Evolutionary conservation across 176 grass and related monocot genomes (phyloP).

Genomic region (Bolboschoenus planiculmis): DNA sequence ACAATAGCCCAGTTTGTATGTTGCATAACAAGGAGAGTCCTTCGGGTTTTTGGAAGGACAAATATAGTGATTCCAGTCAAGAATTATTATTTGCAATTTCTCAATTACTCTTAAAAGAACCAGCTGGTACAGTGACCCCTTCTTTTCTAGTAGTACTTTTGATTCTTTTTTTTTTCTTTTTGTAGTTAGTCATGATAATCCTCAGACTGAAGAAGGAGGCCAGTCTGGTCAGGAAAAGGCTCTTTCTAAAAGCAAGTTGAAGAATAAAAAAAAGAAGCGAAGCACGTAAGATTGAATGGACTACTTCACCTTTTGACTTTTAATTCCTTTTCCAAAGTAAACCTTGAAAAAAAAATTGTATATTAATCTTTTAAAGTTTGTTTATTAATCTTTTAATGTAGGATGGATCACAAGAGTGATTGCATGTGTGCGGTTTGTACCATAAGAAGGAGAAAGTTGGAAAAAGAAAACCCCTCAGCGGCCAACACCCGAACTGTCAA

Average conservation of each 20-base stretch:
- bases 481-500: background rate
- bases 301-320: background rate
- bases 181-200: constrained; percentile 10
- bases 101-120: constrained; percentile 4
- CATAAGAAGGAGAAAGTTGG: constrained; percentile 21
- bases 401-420: constrained; percentile 32
- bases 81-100: constrained; percentile 9
- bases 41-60: background rate
- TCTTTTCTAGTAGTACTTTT: background rate
- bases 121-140: constrained; percentile 6
- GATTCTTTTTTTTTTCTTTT: background rate
- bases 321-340: background rate
- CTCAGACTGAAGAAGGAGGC: constrained; percentile 6
- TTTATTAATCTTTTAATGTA: constrained; percentile 7
- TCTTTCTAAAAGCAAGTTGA: constrained; percentile 61
- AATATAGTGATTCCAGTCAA: background rate
- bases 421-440: constrained; percentile 27
- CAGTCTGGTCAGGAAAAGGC: constrained; percentile 34
- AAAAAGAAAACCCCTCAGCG: constrained; percentile 13
- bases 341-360: too few species aligned
- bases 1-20: background rate
- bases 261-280: constrained; percentile 50
- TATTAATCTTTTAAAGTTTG: background rate
- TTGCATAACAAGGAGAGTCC: background rate
- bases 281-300: constrained; percentile 13